Percentiles rank a stretch among this genome's conserved stretches.
Evolutionary conservation across 2,329 filamentous ascomycete species (phyloP).

Genomic region (Trichothecium sympodiale): DNA sequence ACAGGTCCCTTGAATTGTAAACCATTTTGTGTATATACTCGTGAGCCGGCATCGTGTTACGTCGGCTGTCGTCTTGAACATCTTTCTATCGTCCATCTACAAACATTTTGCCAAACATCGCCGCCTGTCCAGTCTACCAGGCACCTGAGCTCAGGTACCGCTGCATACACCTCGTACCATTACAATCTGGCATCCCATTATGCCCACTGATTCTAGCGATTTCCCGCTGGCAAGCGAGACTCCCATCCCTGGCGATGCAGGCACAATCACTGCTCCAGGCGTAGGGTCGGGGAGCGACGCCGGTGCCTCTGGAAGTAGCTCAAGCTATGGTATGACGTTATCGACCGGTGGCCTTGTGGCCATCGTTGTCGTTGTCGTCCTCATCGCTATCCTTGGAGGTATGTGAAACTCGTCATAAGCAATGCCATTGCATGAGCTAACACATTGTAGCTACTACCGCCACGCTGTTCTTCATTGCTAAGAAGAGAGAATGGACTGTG

Average conservation of each 20-base stretch:
- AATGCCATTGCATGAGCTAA: not conserved
- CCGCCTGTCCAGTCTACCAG: too few relatives aligned
- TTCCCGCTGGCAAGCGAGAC: slow-evolving; percentile 34
- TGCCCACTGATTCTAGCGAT: slow-evolving; percentile 25
- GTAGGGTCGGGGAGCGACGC: slow-evolving; percentile 37
- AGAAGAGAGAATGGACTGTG: slow-evolving; percentile 76
- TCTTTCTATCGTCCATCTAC: too few relatives aligned
- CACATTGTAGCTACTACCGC: slow-evolving; percentile 45
- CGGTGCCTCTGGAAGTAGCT: slow-evolving; percentile 56
- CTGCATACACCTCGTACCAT: slow-evolving; percentile 6
- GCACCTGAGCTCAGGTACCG: too few relatives aligned
- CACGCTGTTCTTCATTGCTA: slow-evolving; percentile 66
- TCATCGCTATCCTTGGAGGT: slow-evolving; percentile 61
- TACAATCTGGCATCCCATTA: slow-evolving; percentile 13
- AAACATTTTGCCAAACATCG: too few relatives aligned
- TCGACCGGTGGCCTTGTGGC: slow-evolving; percentile 61
- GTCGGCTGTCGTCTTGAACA: too few relatives aligned
- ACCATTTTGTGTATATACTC: slow-evolving; percentile 1
- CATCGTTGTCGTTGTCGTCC: slow-evolving; percentile 61
- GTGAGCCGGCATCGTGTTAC: not conserved
- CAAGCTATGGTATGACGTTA: slow-evolving; percentile 30
- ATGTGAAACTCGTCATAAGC: slow-evolving; percentile 17
- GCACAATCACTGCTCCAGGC: slow-evolving; percentile 22
- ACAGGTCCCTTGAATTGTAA: slow-evolving; percentile 1
- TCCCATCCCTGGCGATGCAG: slow-evolving; percentile 13